Evolutionary conservation across 352 stramenopile species (phyloP).

Genomic region (Phytophthora boehmeriae): DNA sequence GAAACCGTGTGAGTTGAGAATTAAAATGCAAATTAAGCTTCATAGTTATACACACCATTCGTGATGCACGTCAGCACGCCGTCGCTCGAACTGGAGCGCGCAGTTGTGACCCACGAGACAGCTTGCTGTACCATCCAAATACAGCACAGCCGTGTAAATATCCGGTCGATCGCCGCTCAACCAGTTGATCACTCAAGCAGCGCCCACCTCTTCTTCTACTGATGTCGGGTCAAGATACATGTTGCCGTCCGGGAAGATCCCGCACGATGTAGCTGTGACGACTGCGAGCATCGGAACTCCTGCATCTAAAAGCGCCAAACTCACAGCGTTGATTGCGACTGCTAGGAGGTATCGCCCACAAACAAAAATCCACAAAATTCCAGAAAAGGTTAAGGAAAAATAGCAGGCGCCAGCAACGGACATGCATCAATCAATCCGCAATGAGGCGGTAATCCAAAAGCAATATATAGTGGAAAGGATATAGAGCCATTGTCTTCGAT

Average conservation of each 20-base stretch:
- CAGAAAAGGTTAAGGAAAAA: constrained; percentile 48
- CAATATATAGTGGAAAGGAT: constrained; percentile 41
- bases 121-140: constrained; percentile 40
- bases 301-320: constrained; percentile 78
- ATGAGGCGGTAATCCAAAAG: neutral
- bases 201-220: constrained; percentile 73
- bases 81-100: constrained; percentile 64
- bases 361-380: constrained; percentile 13
- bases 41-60: constrained; percentile 43
- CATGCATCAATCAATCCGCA: constrained; percentile 10
- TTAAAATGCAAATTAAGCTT: neutral
- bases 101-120: constrained; percentile 66
- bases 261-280: constrained; percentile 74
- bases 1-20: constrained; percentile 4
- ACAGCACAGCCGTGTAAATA: neutral
- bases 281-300: constrained; percentile 78
- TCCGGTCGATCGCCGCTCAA: neutral
- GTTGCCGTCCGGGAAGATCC: constrained; percentile 61
- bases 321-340: constrained; percentile 83
- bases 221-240: constrained; percentile 74
- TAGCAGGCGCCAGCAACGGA: constrained; percentile 8
- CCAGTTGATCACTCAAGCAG: neutral
- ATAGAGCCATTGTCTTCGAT: constrained; percentile 84
- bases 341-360: constrained; percentile 55
- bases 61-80: constrained; percentile 82